Conservation (phyloP, 2,329 filamentous ascomycete genomes). For the Paecilomyces dactylethromorphus region DNA sequence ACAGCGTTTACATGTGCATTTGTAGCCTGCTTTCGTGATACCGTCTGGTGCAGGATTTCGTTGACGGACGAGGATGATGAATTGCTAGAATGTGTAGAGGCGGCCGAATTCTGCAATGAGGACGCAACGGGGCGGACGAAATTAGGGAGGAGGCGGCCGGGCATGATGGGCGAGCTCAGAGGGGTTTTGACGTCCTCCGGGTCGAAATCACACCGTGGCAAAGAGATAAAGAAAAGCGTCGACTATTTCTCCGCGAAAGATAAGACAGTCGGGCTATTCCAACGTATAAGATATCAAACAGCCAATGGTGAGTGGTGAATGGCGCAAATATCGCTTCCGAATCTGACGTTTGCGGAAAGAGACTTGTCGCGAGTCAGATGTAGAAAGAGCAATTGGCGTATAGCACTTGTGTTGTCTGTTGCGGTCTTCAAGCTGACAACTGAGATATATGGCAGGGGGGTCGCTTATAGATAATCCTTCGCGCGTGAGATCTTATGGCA, state of each 20-base stretch:
- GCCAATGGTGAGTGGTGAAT: background rate
- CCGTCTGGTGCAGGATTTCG: constrained; percentile 18
- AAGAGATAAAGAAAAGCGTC: background rate
- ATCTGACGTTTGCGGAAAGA: background rate
- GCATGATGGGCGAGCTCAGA: constrained; percentile 18
- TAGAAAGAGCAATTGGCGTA: background rate
- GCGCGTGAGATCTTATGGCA: background rate
- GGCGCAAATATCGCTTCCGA: background rate
- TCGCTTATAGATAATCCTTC: background rate
- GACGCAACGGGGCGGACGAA: constrained; percentile 28
- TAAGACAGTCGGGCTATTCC: background rate
- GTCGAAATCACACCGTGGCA: background rate
- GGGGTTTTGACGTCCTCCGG: background rate
- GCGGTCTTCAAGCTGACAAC: background rate
- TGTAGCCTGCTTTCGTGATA: constrained; percentile 17
- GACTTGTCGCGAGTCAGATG: background rate
- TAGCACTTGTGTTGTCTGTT: background rate
- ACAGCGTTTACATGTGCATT: constrained; percentile 8
- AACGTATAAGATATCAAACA: background rate
- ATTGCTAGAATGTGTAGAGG: constrained; percentile 24
- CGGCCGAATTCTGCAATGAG: constrained; percentile 21
- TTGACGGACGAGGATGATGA: constrained; percentile 33
- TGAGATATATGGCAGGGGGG: background rate
- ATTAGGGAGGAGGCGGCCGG: constrained; percentile 34
- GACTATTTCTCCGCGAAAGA: background rate